Conservation (phyloP, 2,329 filamentous ascomycete species). For the Cadophora luteo-olivacea region DNA sequence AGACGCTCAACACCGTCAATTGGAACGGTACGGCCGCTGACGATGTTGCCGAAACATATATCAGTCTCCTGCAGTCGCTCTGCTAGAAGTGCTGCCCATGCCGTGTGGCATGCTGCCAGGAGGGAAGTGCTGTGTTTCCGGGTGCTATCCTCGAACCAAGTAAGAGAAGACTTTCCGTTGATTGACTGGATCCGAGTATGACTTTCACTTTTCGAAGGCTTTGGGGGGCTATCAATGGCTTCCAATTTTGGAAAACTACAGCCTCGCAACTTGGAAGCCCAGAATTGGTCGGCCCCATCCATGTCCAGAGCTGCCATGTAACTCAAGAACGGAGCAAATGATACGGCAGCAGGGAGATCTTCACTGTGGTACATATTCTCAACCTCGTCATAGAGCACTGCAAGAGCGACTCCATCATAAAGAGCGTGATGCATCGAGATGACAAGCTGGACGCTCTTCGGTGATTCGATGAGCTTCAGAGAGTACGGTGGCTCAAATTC, state of each 20-base stretch:
- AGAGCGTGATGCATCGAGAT: slow-evolving; percentile 75
- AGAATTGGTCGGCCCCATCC: slow-evolving; percentile 65
- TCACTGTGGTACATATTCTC: slow-evolving; percentile 60
- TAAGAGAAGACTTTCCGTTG: slow-evolving; percentile 29
- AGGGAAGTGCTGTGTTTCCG: slow-evolving; percentile 65
- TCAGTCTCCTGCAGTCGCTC: slow-evolving; percentile 63
- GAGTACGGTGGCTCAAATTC: slow-evolving; percentile 40
- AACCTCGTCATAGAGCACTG: slow-evolving; percentile 72
- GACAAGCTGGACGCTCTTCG: slow-evolving; percentile 29
- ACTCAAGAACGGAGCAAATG: slow-evolving; percentile 69
- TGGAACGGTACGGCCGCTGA: slow-evolving; percentile 75
- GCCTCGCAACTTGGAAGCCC: slow-evolving; percentile 61
- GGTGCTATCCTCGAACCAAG: slow-evolving; percentile 53
- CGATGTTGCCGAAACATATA: slow-evolving; percentile 86
- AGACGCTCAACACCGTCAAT: slow-evolving; percentile 72
- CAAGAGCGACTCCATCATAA: slow-evolving; percentile 84
- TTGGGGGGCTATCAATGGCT: background rate
- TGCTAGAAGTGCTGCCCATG: slow-evolving; percentile 72
- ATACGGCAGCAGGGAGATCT: slow-evolving; percentile 54
- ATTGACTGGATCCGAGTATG: slow-evolving; percentile 30
- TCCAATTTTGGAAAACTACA: slow-evolving; percentile 50
- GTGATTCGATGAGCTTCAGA: slow-evolving; percentile 29
- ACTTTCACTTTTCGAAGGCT: background rate
- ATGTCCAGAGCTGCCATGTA: slow-evolving; percentile 59
- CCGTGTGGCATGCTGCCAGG: slow-evolving; percentile 72